Conservation (phyloP, 1,284 basidiomycete genomes). For the Pholiota adiposa region DNA sequence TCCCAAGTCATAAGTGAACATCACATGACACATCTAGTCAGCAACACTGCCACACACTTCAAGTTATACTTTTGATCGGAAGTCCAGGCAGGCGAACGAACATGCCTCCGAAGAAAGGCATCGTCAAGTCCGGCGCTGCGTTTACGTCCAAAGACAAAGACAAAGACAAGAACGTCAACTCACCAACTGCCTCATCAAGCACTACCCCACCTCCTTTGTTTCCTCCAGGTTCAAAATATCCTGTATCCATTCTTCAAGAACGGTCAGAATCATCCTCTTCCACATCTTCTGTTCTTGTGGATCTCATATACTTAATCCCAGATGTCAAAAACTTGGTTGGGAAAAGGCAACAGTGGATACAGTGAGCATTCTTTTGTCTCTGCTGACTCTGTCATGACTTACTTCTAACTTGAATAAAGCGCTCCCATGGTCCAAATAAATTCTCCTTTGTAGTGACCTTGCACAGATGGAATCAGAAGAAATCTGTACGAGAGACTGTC, state of each 20-base stretch:
- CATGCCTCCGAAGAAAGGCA: slow-evolving; percentile 78
- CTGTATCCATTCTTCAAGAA: slow-evolving; percentile 77
- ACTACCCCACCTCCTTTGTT: slow-evolving; percentile 64
- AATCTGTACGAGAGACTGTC: slow-evolving; percentile 70
- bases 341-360: slow-evolving; percentile 78
- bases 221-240: slow-evolving; percentile 82
- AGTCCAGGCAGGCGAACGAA: too few relatives aligned
- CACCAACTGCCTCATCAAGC: slow-evolving; percentile 27
- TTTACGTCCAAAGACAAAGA: slow-evolving; percentile 70
- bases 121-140: slow-evolving; percentile 86
- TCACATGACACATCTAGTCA: too few relatives aligned
- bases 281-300: neutral
- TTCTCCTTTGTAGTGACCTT: slow-evolving; percentile 70
- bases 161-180: slow-evolving; percentile 46
- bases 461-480: slow-evolving; percentile 69
- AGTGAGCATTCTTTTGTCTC: slow-evolving; percentile 57
- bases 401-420: slow-evolving; percentile 17
- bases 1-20: too few relatives aligned
- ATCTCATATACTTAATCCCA: neutral
- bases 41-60: too few relatives aligned
- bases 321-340: slow-evolving; percentile 86
- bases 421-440: slow-evolving; percentile 52
- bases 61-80: too few relatives aligned
- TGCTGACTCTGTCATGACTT: slow-evolving; percentile 2
- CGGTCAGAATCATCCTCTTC: slow-evolving; percentile 44